phyloP scores from a whole-genome alignment of 1,139 yeast species.

The Geotrichum aggregatum region DNA sequence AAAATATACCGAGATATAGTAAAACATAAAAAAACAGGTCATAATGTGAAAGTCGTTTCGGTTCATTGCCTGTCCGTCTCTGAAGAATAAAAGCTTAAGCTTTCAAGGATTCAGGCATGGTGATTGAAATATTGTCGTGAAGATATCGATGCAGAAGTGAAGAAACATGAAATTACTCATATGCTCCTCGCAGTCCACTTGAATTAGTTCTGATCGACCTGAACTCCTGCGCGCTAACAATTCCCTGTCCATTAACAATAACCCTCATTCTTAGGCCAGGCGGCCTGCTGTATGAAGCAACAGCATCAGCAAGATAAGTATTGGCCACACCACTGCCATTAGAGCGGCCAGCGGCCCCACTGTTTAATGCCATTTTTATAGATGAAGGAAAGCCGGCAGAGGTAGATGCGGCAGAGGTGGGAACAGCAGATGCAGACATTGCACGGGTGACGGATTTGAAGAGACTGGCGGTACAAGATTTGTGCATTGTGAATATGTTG shows the following conservation, averaged over 20 bases:
- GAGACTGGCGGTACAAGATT: background rate
- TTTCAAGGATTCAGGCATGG: too few species aligned
- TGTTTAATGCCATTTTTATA: background rate
- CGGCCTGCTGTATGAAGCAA: background rate
- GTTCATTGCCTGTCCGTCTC: too few species aligned
- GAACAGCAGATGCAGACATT: constrained; percentile 2
- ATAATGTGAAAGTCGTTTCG: too few species aligned
- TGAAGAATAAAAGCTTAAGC: too few species aligned
- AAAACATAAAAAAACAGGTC: too few species aligned
- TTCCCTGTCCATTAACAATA: constrained; percentile 15
- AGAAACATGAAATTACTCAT: too few species aligned
- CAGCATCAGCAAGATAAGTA: background rate
- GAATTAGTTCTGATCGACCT: constrained; percentile 4
- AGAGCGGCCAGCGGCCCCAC: background rate
- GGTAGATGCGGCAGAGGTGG: background rate
- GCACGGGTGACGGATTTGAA: constrained; percentile 13
- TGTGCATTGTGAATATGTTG: constrained; percentile 9
- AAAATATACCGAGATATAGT: too few species aligned
- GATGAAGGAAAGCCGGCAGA: background rate
- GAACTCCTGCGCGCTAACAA: constrained; percentile 16
- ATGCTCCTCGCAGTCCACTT: too few species aligned
- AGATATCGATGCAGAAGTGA: too few species aligned
- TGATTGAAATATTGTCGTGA: too few species aligned
- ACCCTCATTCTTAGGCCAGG: constrained; percentile 17
- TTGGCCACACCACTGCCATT: background rate